These are phyloP conservation scores for Ogataea pilisensis DNA, from an alignment of 805 yeast genomes.

Conservation along the genomic window DNA sequence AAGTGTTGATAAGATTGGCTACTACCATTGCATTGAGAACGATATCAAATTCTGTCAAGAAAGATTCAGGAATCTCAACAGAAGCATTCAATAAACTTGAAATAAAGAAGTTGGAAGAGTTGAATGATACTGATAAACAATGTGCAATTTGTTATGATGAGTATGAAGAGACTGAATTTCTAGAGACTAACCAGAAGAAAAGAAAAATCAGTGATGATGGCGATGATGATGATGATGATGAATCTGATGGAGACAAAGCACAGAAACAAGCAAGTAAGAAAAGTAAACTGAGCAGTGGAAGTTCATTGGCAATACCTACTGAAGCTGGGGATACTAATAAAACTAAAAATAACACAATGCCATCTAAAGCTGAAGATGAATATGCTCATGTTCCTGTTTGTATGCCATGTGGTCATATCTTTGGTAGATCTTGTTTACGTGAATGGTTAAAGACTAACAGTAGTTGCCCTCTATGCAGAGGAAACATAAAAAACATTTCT, in stretches of 20 bases:
- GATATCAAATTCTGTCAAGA: constrained; percentile 46
- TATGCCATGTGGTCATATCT: constrained; percentile 82
- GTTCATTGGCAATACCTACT: constrained; percentile 15
- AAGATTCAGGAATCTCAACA: constrained; percentile 48
- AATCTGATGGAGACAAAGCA: constrained; percentile 5
- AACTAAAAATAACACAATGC: constrained; percentile 18
- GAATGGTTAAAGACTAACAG: constrained; percentile 77
- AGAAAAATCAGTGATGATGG: constrained; percentile 7
- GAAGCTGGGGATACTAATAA: constrained; percentile 18
- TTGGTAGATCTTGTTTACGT: constrained; percentile 79
- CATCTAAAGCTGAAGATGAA: constrained; percentile 10
- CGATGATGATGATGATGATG: constrained; percentile 1
- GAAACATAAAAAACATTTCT: not conserved
- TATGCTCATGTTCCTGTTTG: constrained; percentile 61
- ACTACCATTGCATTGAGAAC: constrained; percentile 68
- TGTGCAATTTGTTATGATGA: constrained; percentile 69
- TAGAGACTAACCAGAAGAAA: constrained; percentile 16
- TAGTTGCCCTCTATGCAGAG: constrained; percentile 86
- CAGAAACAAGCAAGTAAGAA: constrained; percentile 6
- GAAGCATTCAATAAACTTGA: constrained; percentile 51
- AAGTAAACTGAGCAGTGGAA: constrained; percentile 21
- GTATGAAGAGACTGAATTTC: constrained; percentile 30
- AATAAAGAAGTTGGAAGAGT: constrained; percentile 27
- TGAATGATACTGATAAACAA: constrained; percentile 28
- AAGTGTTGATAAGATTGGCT: constrained; percentile 59